Conservation (phyloP, 1,284 basidiomycete species). For the Cutaneotrichosporon sp. region DNA sequence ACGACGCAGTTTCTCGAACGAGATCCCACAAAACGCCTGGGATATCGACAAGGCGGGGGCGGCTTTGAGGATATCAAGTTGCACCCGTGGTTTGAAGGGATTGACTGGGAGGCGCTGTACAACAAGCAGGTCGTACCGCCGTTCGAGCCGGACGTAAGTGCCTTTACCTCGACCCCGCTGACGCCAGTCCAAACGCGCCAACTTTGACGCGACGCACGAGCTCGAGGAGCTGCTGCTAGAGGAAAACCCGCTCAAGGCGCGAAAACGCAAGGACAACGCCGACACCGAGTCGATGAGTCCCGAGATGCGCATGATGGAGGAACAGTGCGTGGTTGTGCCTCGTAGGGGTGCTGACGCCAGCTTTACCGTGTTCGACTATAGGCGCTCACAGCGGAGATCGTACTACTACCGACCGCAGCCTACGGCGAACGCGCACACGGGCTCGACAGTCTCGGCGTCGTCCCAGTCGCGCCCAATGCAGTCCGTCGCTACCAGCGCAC, state of each 20-base stretch:
- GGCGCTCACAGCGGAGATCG: constrained; percentile 38
- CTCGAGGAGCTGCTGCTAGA: constrained; percentile 91
- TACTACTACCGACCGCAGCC: constrained; percentile 43
- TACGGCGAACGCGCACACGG: constrained; percentile 11
- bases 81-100: constrained; percentile 78
- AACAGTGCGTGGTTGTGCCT: constrained; percentile 63
- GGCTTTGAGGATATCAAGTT: constrained; percentile 69
- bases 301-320: constrained; percentile 96
- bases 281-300: constrained; percentile 75
- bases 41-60: constrained; percentile 71
- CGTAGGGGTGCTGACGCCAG: constrained; percentile 19
- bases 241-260: constrained; percentile 94
- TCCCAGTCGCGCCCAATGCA: constrained; percentile 4
- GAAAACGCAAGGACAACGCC: constrained; percentile 81
- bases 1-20: constrained; percentile 68
- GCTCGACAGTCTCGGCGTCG: constrained; percentile 25
- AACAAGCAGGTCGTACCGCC: constrained; percentile 73
- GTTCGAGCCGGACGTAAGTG: constrained; percentile 73
- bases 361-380: constrained; percentile 49
- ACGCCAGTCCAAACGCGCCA: constrained; percentile 84
- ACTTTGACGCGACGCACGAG: constrained; percentile 99
- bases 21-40: constrained; percentile 72
- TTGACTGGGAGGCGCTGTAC: constrained; percentile 84
- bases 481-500: background rate
- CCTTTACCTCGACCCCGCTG: background rate